A percentile compares a stretch with the other conserved stretches of the same genome.
These are phyloP conservation scores for Forsythia suspensa DNA, from an alignment of 257 asterid genomes.

Conservation along the genomic window DNA sequence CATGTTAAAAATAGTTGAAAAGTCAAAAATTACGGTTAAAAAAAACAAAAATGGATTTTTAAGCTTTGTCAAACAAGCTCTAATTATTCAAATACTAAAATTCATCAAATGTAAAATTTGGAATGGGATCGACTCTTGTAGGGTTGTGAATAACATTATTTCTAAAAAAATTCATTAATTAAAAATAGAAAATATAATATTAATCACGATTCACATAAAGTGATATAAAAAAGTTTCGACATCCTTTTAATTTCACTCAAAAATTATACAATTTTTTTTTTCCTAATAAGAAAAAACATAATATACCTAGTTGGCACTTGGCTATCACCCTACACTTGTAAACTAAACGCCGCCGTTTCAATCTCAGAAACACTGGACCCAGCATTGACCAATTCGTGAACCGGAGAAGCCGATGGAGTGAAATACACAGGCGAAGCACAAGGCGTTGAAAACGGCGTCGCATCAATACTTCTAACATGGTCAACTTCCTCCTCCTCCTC, in stretches of 20 bases:
- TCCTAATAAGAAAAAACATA: not conserved
- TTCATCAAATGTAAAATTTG: no score
- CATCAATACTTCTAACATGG: conserved; percentile 16
- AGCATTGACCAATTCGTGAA: conserved; percentile 28
- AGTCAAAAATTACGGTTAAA: no score
- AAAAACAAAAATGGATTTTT: no score
- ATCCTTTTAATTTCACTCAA: not conserved
- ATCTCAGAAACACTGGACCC: conserved; percentile 7
- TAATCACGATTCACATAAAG: no score
- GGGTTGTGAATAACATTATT: no score
- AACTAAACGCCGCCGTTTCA: not conserved
- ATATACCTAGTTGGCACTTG: not conserved
- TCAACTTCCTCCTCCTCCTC: conserved; percentile 21
- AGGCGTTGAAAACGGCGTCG: conserved; percentile 56
- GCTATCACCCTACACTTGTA: not conserved
- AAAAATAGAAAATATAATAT: no score
- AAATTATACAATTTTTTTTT: not conserved
- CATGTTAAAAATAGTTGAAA: no score
- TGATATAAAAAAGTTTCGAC: no score
- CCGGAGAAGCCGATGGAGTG: conserved; percentile 51
- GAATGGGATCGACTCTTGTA: no score
- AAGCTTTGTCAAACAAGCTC: no score
- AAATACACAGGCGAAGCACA: conserved; percentile 51
- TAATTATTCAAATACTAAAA: no score
- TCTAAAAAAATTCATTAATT: no score